These are phyloP conservation scores for Orychophragmus violaceus DNA, from an alignment of 345 rosid species.

Conservation along the genomic window DNA sequence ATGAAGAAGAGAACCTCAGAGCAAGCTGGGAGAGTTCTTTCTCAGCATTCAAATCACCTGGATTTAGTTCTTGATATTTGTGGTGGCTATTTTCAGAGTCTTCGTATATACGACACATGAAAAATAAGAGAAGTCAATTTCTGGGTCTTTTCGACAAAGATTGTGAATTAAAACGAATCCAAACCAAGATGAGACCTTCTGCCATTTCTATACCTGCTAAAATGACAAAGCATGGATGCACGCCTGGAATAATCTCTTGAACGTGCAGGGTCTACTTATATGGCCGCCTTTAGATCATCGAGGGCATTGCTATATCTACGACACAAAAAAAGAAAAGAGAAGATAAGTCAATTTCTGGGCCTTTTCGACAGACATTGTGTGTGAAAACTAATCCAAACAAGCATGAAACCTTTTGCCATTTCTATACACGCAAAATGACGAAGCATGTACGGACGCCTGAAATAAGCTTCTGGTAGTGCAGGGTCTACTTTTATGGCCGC, in stretches of 20 bases:
- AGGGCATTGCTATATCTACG: conserved; percentile 93
- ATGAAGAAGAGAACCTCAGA: conserved; percentile 47
- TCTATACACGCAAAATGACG: no score
- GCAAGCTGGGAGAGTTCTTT: conserved; percentile 97
- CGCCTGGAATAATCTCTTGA: conserved; percentile 78
- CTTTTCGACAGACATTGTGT: no score
- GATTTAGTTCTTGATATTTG: conserved; percentile 59
- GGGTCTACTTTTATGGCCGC: no score
- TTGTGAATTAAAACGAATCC: background rate
- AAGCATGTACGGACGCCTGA: no score
- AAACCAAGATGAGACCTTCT: background rate
- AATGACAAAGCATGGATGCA: conserved; percentile 77
- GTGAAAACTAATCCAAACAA: no score
- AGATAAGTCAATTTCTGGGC: no score
- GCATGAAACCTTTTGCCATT: no score
- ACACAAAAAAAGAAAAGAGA: no score
- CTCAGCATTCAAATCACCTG: conserved; percentile 65
- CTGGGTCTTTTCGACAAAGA: background rate
- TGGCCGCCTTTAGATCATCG: conserved; percentile 87
- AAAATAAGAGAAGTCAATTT: no score
- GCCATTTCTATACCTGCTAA: conserved; percentile 63
- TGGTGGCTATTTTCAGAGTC: conserved; percentile 71
- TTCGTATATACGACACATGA: conserved; percentile 61
- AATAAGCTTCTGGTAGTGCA: no score
- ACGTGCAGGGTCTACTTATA: conserved; percentile 79